These are phyloP conservation scores for Termitomyces sp. DNA, from an alignment of 1,284 basidiomycete genomes.

Conservation along the genomic window DNA sequence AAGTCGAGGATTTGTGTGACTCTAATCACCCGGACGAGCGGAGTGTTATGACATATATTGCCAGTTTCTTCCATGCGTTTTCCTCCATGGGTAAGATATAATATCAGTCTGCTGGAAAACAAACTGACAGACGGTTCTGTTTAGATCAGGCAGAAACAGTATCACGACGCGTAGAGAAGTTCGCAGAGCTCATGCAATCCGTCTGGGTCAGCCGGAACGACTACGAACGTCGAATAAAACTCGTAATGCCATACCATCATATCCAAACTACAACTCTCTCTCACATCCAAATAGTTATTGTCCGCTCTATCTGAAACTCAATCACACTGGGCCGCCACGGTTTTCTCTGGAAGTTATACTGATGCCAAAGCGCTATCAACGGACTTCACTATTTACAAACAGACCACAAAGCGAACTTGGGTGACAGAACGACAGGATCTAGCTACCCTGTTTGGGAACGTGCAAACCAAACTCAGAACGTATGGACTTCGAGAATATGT, in stretches of 20 bases:
- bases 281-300: slow-evolving; percentile 48
- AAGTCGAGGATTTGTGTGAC: slow-evolving; percentile 96
- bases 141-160: slow-evolving; percentile 93
- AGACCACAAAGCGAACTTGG: slow-evolving; percentile 81
- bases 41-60: slow-evolving; percentile 94
- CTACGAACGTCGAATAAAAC: slow-evolving; percentile 84
- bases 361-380: slow-evolving; percentile 77
- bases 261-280: background rate
- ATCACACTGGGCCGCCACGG: slow-evolving; percentile 56
- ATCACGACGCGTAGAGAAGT: slow-evolving; percentile 90
- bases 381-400: slow-evolving; percentile 80
- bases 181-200: slow-evolving; percentile 91
- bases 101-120: background rate
- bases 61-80: slow-evolving; percentile 97
- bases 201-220: slow-evolving; percentile 86
- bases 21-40: slow-evolving; percentile 86
- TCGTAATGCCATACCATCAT: slow-evolving; percentile 39
- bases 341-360: slow-evolving; percentile 71
- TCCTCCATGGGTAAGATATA: slow-evolving; percentile 80
- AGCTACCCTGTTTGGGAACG: slow-evolving; percentile 85
- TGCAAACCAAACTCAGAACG: slow-evolving; percentile 91
- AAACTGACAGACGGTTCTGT: background rate
- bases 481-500: slow-evolving; percentile 83
- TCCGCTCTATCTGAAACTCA: slow-evolving; percentile 59
- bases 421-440: slow-evolving; percentile 89